Conservation (phyloP, 1,284 basidiomycete genomes). For the Naganishia cerealis region DNA sequence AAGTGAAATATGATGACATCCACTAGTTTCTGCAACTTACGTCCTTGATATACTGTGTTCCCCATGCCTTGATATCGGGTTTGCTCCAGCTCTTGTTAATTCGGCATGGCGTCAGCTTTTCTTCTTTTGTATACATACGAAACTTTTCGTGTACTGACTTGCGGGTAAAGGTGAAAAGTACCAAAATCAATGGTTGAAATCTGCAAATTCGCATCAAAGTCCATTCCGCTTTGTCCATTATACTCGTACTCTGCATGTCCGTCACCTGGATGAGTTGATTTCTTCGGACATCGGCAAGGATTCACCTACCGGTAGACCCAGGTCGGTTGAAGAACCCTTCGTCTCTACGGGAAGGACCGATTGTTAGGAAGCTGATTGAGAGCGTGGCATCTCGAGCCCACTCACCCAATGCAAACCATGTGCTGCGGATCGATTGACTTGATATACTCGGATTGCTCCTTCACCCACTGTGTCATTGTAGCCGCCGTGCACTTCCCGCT, state of each 20-base stretch:
- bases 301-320: neutral
- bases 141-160: neutral
- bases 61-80: neutral
- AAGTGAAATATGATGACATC: neutral
- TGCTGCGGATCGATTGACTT: slow-evolving; percentile 63
- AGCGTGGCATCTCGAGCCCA: slow-evolving; percentile 43
- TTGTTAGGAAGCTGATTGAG: neutral
- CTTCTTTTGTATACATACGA: neutral
- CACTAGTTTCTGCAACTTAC: neutral
- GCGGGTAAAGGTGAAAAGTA: slow-evolving; percentile 31
- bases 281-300: neutral
- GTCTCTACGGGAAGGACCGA: neutral
- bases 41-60: neutral
- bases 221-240: slow-evolving; percentile 58
- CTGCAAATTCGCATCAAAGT: slow-evolving; percentile 24
- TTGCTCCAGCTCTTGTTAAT: neutral
- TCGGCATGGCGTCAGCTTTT: neutral
- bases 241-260: slow-evolving; percentile 61
- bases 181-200: slow-evolving; percentile 28
- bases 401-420: slow-evolving; percentile 64
- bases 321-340: neutral
- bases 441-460: slow-evolving; percentile 57
- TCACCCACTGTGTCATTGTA: slow-evolving; percentile 60
- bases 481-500: slow-evolving; percentile 57
- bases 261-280: slow-evolving; percentile 59